These are phyloP conservation scores for Monosporozyma aquatica DNA, from an alignment of 805 yeast genomes.

Conservation along the genomic window DNA sequence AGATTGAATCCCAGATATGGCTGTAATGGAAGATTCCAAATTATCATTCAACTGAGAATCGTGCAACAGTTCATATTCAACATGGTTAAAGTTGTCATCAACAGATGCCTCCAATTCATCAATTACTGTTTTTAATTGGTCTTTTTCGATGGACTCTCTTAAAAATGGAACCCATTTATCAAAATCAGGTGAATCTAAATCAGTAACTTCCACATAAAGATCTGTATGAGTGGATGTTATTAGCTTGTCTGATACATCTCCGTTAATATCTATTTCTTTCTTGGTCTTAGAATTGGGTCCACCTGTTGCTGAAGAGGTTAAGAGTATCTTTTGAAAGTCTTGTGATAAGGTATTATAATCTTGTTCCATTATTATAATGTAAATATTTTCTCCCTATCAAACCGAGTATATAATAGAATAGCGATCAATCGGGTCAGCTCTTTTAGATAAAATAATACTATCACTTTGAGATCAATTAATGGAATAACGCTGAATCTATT, in stretches of 20 bases:
- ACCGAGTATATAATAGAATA: no score
- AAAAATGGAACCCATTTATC: constrained; percentile 30
- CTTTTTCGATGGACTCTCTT: constrained; percentile 22
- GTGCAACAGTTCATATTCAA: constrained; percentile 26
- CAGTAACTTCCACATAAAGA: constrained; percentile 5
- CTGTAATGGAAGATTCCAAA: constrained; percentile 43
- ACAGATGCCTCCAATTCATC: constrained; percentile 26
- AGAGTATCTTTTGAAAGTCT: constrained; percentile 26
- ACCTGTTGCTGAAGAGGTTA: constrained; percentile 12
- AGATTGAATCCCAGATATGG: constrained; percentile 51
- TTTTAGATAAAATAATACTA: no score
- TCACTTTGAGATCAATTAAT: no score
- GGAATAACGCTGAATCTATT: no score
- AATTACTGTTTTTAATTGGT: constrained; percentile 16
- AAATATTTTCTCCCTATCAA: no score
- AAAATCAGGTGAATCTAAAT: constrained; percentile 22
- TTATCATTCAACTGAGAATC: constrained; percentile 30
- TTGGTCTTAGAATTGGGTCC: constrained; percentile 2
- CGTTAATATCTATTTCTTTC: constrained; percentile 1
- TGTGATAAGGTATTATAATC: constrained; percentile 19
- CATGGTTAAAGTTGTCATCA: constrained; percentile 29
- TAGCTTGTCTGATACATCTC: background rate
- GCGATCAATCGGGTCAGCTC: no score
- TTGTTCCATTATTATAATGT: constrained; percentile 26
- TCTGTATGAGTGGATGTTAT: background rate